These are phyloP conservation scores for Talaromyces nanjingensis DNA, from an alignment of 495 filamentous ascomycete genomes.

Conservation along the genomic window DNA sequence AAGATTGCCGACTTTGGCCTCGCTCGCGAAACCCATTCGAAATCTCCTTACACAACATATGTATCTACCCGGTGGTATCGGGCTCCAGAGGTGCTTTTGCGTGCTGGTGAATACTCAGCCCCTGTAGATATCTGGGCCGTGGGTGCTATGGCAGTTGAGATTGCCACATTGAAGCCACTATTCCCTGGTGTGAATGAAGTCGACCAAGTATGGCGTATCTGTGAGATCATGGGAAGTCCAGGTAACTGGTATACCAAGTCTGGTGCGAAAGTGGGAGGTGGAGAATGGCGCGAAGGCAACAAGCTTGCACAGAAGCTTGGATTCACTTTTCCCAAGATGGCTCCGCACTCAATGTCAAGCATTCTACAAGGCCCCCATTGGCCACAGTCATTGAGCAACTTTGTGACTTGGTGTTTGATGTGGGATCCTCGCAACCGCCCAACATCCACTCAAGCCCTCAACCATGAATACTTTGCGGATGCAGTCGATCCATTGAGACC, in stretches of 20 bases:
- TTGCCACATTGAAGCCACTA: conserved; percentile 92
- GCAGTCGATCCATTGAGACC: conserved; percentile 88
- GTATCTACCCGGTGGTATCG: conserved; percentile 99
- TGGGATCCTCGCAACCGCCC: conserved; percentile 95
- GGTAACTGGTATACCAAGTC: conserved; percentile 95
- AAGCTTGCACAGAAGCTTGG: conserved; percentile 90
- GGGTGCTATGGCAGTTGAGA: conserved; percentile 99
- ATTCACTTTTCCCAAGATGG: conserved; percentile 99
- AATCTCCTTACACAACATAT: conserved; percentile 94
- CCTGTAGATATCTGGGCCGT: conserved; percentile 98
- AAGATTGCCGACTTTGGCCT: conserved; percentile 99
- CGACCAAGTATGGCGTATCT: conserved; percentile 98
- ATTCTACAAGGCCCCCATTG: conserved; percentile 87
- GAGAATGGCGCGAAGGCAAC: conserved; percentile 95
- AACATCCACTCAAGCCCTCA: conserved; percentile 88
- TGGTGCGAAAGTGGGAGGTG: conserved; percentile 81
- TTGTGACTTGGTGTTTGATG: conserved; percentile 99
- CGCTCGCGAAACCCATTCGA: conserved; percentile 95
- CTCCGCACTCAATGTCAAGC: conserved; percentile 92
- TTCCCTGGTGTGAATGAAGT: conserved; percentile 99
- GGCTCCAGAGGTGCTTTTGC: conserved; percentile 88
- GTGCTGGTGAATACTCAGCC: conserved; percentile 94
- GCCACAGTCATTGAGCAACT: conserved; percentile 79
- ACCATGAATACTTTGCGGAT: conserved; percentile 94
- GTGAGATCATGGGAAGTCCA: conserved; percentile 99